Evolutionary conservation across 2,329 filamentous ascomycete genomes (phyloP).

Genomic region (Hirsutella minnesotensis): DNA sequence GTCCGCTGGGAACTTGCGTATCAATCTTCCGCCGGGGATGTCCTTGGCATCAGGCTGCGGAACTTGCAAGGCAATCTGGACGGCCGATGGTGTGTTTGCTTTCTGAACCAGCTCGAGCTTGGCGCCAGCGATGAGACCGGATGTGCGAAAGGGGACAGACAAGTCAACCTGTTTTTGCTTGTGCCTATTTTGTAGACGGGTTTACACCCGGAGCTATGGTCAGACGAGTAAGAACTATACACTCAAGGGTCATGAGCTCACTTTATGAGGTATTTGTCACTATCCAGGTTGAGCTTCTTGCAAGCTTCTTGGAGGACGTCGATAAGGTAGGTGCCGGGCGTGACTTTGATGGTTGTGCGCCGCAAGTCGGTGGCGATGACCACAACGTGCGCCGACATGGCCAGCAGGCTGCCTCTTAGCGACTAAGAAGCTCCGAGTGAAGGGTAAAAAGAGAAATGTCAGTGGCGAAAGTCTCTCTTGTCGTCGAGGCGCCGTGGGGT

Average conservation of each 20-base stretch:
- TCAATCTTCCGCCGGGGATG: conserved; percentile 54
- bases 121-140: conserved; percentile 72
- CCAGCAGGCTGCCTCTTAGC: conserved; percentile 8
- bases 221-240: neutral
- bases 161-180: conserved; percentile 81
- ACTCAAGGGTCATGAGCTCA: conserved; percentile 29
- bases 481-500: no score
- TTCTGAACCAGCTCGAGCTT: conserved; percentile 85
- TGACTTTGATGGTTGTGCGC: conserved; percentile 72
- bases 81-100: conserved; percentile 72
- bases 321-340: conserved; percentile 65
- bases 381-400: conserved; percentile 79
- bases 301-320: conserved; percentile 86
- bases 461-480: no score
- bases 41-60: conserved; percentile 57
- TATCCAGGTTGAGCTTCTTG: conserved; percentile 60
- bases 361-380: conserved; percentile 74
- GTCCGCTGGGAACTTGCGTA: conserved; percentile 79
- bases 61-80: conserved; percentile 82
- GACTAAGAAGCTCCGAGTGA: neutral
- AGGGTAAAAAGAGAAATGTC: neutral
- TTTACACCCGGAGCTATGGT: neutral
- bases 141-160: conserved; percentile 70
- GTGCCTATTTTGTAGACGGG: conserved; percentile 38
- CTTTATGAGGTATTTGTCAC: conserved; percentile 73